Conservation (phyloP, 2,329 filamentous ascomycete genomes). For the Aspergillus sp. region DNA sequence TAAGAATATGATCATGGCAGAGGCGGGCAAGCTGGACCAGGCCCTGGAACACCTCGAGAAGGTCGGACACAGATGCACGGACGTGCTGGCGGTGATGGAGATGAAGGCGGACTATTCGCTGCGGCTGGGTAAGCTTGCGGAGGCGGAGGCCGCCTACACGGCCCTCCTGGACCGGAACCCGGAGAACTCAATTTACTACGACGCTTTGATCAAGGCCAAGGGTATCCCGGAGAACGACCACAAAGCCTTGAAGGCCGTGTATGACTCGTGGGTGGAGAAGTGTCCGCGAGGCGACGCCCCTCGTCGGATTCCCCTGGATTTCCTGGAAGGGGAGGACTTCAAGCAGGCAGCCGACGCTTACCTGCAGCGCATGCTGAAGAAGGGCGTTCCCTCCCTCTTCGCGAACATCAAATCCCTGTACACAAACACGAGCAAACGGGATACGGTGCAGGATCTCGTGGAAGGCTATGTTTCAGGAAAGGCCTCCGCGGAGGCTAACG, state of each 20-base stretch:
- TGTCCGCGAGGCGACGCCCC: conserved; percentile 81
- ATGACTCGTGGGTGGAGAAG: conserved; percentile 77
- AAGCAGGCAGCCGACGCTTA: conserved; percentile 74
- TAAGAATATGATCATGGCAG: conserved; percentile 92
- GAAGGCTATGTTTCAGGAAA: conserved; percentile 71
- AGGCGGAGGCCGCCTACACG: conserved; percentile 79
- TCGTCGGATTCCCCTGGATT: conserved; percentile 82
- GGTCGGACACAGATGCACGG: conserved; percentile 73
- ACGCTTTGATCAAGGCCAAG: conserved; percentile 69
- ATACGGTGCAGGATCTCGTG: conserved; percentile 71
- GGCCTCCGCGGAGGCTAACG: conserved; percentile 45
- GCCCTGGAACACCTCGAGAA: conserved; percentile 84
- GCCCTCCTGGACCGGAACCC: conserved; percentile 81
- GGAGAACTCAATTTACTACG: conserved; percentile 84
- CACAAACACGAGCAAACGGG: conserved; percentile 71
- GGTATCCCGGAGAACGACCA: conserved; percentile 61
- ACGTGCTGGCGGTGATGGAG: conserved; percentile 83
- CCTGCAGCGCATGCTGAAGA: conserved; percentile 79
- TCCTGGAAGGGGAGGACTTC: conserved; percentile 81
- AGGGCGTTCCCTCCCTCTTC: conserved; percentile 93
- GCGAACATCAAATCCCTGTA: conserved; percentile 96
- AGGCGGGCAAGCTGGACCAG: conserved; percentile 76
- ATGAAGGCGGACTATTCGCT: conserved; percentile 79
- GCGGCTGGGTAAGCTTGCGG: conserved; percentile 71
- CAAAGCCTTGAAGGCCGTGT: conserved; percentile 69